Evolutionary conservation across 2,329 filamentous ascomycete genomes (phyloP), one percentile per base, ranked within the genome.

Genomic region (Nigrospora sphaerica): DNA sequence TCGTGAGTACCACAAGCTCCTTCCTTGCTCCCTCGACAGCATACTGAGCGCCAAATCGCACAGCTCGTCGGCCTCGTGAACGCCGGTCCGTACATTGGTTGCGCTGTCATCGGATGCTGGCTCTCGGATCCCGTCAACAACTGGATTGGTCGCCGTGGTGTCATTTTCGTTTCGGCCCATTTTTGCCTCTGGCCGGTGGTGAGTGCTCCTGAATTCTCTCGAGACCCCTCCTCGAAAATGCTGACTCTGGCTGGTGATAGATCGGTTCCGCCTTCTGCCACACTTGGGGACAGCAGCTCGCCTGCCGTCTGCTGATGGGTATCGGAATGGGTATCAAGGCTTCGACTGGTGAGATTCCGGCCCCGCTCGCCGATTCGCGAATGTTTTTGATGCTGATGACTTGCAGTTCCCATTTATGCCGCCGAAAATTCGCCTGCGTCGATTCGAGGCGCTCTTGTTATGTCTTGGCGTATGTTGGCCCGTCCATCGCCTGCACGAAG

Each of bases 251-350:
- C 4, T 23, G 19, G 19, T 23, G 19, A 7, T 23, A 23, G 23
- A 79, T 90, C 51, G 85, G 82, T n/a, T 81, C 77, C 45, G 85
- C 78, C 0, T 85, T 88, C 52, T 80, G 82, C 45, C 78, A 85
- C 50, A 82, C 75, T 0, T 92, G 86, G 86, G 74, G 71, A 60
- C 78, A 88, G 57, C 77, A 90, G 53, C 75, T 93, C 48, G 73
- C 79, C 37, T 83, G 81, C 42, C 81, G 88, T 37, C 77, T 92
- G 50, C 72, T 86, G 12, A 75, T 92, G 49, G 88, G 88, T 11
- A 78, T 93, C 39, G 86, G 85, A 1, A 88, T 91, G 69, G 86
- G 86, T 28, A 75, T 84, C 14, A 90, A 90, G 60, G 81, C 81
- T 17, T 80, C 80, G 0, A 83, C 79, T 12, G 66, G 69, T 70